Conservation (phyloP, 2,329 filamentous ascomycete genomes). For the Coniella lustricola region DNA sequence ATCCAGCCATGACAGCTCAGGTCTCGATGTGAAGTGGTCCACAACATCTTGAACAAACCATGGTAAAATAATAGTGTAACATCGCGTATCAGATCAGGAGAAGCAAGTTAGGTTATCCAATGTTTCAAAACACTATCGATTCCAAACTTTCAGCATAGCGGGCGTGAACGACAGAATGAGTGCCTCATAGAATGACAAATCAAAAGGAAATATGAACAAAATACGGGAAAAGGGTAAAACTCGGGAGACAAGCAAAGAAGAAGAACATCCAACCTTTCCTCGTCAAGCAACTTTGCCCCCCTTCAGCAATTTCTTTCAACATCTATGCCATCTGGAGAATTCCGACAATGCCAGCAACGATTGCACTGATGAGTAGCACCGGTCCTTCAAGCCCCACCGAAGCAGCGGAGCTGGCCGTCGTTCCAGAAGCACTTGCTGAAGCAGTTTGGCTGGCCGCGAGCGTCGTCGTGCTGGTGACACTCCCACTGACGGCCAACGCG, state of each 20-base stretch:
- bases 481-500: slow-evolving; percentile 25
- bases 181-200: too few relatives aligned
- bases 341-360: slow-evolving; percentile 24
- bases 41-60: too few relatives aligned
- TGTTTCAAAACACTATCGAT: too few relatives aligned
- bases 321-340: slow-evolving; percentile 19
- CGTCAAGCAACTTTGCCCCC: background rate
- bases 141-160: too few relatives aligned
- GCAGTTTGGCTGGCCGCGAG: slow-evolving; percentile 14
- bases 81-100: too few relatives aligned
- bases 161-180: too few relatives aligned
- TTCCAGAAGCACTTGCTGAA: slow-evolving; percentile 1
- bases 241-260: background rate
- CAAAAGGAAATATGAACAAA: too few relatives aligned
- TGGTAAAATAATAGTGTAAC: too few relatives aligned
- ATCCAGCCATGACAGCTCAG: too few relatives aligned
- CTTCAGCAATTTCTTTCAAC: background rate
- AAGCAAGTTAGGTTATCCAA: too few relatives aligned
- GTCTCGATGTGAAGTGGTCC: too few relatives aligned
- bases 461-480: slow-evolving; percentile 25
- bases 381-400: background rate
- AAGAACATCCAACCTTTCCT: background rate
- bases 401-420: slow-evolving; percentile 1
- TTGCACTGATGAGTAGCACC: slow-evolving; percentile 21
- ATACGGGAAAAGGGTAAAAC: background rate